Conservation (phyloP, 164 flowering plant species). For the Pachysandra terminalis region DNA sequence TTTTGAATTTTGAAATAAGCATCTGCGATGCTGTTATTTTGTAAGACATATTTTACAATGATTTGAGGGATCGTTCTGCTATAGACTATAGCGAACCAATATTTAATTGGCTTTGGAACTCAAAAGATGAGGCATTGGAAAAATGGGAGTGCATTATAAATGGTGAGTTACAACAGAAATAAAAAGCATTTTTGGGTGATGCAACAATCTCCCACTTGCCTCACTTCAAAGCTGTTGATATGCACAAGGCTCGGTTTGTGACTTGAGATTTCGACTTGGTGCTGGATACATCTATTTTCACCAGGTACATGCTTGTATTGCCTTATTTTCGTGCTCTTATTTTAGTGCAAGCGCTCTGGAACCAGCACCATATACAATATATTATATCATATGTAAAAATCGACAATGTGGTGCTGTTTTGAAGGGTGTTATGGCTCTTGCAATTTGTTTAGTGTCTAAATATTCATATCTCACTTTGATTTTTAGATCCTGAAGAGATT, state of each 20-base stretch:
- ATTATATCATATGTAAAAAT: neutral
- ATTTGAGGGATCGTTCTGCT: conserved; percentile 65
- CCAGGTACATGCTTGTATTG: conserved; percentile 46
- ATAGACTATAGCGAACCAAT: conserved; percentile 79
- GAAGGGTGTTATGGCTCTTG: too few species aligned
- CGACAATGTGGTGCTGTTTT: neutral
- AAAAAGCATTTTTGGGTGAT: conserved; percentile 42
- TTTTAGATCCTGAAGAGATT: too few species aligned
- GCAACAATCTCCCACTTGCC: conserved; percentile 39
- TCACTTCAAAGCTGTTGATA: conserved; percentile 43
- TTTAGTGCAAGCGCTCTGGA: too few species aligned
- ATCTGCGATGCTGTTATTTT: conserved; percentile 7
- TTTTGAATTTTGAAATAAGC: too few species aligned
- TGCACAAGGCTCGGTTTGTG: conserved; percentile 71
- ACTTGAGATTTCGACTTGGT: conserved; percentile 77
- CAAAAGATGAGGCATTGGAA: conserved; percentile 59
- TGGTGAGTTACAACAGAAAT: conserved; percentile 50
- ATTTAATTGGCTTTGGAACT: conserved; percentile 70
- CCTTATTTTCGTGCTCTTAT: conserved; percentile 3
- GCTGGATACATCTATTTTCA: conserved; percentile 89
- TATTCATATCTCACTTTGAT: too few species aligned
- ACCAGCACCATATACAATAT: too few species aligned
- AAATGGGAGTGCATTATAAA: conserved; percentile 73
- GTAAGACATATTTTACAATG: conserved; percentile 84
- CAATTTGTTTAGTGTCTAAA: too few species aligned